Base-by-base conservation (phyloP, 352 stramenopile genomes). In the Pythium brassicae region DNA sequence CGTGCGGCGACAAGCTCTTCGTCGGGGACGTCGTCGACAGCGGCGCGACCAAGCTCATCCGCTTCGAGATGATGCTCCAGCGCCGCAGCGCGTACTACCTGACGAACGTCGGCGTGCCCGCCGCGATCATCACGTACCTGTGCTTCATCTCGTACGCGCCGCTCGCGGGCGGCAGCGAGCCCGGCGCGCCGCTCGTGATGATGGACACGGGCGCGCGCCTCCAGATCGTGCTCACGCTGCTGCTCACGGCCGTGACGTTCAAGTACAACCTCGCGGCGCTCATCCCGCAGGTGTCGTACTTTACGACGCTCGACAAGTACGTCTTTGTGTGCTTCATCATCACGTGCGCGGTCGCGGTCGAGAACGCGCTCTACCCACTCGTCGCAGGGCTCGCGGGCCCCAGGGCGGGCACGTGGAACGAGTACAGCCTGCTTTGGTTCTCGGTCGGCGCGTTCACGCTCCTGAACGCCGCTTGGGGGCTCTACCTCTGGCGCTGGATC, bases 171-270 rank as follows among this genome's bases (percentile, higher is more conserved):
- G n/a, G n/a, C n/a, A n/a, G n/a, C n/a, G n/a, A n/a, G n/a, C n/a
- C n/a, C n/a, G n/a, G 60, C 10, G 39, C 17, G 20, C 14, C 4
- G n/a, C 1, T 19, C 29, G 6, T 10, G 11, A 47, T 63, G 27
- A 68, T 75, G 49, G 66, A 74, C 29, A 58, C 56, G 7, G 57
- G 64, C 17, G 53, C 62, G 4, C 72, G 72, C 1, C 59, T 77
- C 2, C 57, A 72, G 26, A 59, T 77, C 34, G 67, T 75, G 11
- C 20, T 70, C 7, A 72, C 72, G 8, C 50, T 82, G 23, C 45
- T 82, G 26, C 66, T 83, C 44, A 77, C 72, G 51, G 37, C 75
- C 72, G 55, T 74, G 43, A 70, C 63, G 5, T 78, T 74, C 47
- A 74, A 74, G 59, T 71, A 65, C 58, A 63, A 70, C 32, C 59